Conservation (phyloP, 306 rosid species). For the Astragalus glycyphyllos region DNA sequence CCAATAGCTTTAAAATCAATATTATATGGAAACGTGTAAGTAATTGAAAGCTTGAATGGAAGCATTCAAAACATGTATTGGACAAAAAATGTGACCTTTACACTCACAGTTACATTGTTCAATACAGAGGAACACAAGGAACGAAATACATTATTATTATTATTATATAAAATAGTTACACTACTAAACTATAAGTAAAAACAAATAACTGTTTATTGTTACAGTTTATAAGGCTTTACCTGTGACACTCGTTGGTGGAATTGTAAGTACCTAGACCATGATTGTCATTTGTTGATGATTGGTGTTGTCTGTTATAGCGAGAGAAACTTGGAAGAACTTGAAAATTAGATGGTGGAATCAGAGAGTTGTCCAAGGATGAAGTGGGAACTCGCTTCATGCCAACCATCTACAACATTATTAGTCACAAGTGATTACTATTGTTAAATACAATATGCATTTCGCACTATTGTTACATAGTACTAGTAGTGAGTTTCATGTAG, state of each 20-base stretch:
- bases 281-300: slow-evolving; percentile 40
- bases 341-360: slow-evolving; percentile 45
- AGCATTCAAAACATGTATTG: slow-evolving; percentile 42
- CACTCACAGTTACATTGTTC: slow-evolving; percentile 41
- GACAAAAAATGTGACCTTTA: slow-evolving; percentile 50
- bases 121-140: slow-evolving; percentile 34
- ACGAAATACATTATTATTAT: slow-evolving; percentile 46
- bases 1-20: background rate
- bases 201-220: background rate
- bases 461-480: background rate
- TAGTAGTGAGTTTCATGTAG: too few species aligned
- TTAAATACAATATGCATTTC: background rate
- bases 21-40: background rate
- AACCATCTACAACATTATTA: slow-evolving; percentile 39
- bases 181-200: too few species aligned
- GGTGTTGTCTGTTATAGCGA: slow-evolving; percentile 32
- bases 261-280: slow-evolving; percentile 27
- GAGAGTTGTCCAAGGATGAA: slow-evolving; percentile 45
- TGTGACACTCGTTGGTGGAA: slow-evolving; percentile 42
- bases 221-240: slow-evolving; percentile 41
- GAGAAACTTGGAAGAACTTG: slow-evolving; percentile 47
- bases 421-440: background rate
- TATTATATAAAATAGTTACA: slow-evolving; percentile 58
- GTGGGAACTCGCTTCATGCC: slow-evolving; percentile 47
- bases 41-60: slow-evolving; percentile 18